Evolutionary conservation across 2,329 filamentous ascomycete genomes (phyloP), one percentile per base, ranked within the genome.

Genomic region (Talaromyces sp.): DNA sequence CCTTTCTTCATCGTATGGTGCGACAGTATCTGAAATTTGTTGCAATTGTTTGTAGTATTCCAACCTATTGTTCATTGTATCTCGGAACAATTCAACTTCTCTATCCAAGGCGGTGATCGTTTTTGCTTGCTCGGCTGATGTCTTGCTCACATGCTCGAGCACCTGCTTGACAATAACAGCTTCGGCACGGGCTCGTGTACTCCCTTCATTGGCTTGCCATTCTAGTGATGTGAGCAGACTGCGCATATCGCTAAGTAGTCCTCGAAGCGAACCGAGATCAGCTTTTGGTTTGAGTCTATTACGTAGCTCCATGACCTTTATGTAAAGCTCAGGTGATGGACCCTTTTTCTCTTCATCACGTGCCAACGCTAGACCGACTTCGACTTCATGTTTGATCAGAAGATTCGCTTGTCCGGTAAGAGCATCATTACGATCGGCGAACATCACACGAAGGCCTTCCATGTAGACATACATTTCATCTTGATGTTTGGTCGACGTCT

Each of bases 11-110:
- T 92, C 88, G 62, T 90, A 90, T 0, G 89, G 88, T 5, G 85
- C 84, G 0, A 98, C 91, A 18, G 86, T 91, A 71, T 98, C 93
- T 0, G 93, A 97, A n/a, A 98, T 87, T 28, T 86, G 84, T 72
- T 98, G 95, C 11, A 98, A 82, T 70, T 97, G 92, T 5, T 89
- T 87, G 72, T 98, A 98, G 72, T 92, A 98, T 63, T 95, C 92
- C 0, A 97, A 78, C 14, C 95, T 88, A 40, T 87, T 82, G 70
- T 98, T 98, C 86, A 96, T 93, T 0, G 89, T 86, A 16, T 82
- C 81, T 31, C 86, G 88, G 72, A 96, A 95, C 31, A 86, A 79
- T 54, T 93, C 88, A 5, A 92, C 78, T 73, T 97, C 93, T 57
- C 77, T 79, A 59, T 89, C 76, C 7, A 88, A 70, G 9, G 76